A percentile compares a stretch with the other conserved stretches of the same genome.
Evolutionary conservation across 495 filamentous ascomycete species (phyloP).

Genomic region (Podospora anserina): DNA sequence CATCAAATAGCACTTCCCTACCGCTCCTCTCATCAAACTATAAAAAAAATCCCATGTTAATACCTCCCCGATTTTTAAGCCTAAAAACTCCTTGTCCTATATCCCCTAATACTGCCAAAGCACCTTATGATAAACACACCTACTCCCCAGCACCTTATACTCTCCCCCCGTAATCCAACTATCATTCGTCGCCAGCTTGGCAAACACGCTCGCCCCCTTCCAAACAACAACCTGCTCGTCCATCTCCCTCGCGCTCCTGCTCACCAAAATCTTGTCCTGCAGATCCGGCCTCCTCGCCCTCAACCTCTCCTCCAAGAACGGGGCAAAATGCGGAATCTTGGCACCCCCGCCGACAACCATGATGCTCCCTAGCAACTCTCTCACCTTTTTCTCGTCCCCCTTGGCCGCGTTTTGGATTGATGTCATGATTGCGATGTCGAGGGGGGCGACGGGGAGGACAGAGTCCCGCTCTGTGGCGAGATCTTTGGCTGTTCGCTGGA

Average conservation of each 20-base stretch:
- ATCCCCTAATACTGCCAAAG: conserved; percentile 61
- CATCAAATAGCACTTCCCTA: no score
- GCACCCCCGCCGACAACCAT: conserved; percentile 93
- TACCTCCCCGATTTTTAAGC: no score
- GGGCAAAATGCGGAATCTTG: conserved; percentile 69
- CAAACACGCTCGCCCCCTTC: conserved; percentile 98
- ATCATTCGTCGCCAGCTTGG: conserved; percentile 87
- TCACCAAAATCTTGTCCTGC: conserved; percentile 81
- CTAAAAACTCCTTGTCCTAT: no score
- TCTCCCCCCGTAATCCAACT: conserved; percentile 87
- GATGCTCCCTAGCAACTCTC: conserved; percentile 88
- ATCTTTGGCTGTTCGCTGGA: conserved; percentile 47
- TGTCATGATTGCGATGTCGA: conserved; percentile 86
- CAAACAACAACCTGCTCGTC: conserved; percentile 93
- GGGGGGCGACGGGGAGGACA: conserved; percentile 73
- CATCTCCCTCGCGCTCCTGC: conserved; percentile 81
- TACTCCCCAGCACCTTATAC: conserved; percentile 80
- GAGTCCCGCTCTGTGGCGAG: conserved; percentile 69
- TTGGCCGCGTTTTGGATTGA: conserved; percentile 82
- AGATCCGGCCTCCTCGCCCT: conserved; percentile 65
- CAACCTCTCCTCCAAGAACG: conserved; percentile 77
- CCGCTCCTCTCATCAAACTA: no score
- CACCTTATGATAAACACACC: conserved; percentile 81
- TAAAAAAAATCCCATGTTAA: no score
- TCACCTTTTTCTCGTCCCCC: conserved; percentile 85